Evolutionary conservation across 176 grass and related monocot genomes (phyloP).

Genomic region (Cenchrus fungigraminus): DNA sequence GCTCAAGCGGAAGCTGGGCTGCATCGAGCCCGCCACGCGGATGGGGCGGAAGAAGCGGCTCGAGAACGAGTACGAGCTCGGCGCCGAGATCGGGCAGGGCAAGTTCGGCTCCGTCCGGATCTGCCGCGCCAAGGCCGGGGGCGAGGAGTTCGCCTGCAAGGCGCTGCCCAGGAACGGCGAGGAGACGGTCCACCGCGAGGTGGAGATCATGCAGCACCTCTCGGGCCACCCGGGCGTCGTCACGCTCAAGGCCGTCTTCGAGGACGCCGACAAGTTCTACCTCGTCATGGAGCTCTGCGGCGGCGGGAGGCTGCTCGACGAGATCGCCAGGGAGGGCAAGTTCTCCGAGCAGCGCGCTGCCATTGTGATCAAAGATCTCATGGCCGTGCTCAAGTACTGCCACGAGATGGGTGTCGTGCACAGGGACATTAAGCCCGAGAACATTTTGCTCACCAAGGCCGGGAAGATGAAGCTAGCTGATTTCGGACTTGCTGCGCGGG

Average conservation of each 20-base stretch:
- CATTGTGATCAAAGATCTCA: conserved; percentile 64
- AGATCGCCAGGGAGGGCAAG: conserved; percentile 55
- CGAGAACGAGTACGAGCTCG: conserved; percentile 78
- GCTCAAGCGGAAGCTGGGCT: conserved; percentile 86
- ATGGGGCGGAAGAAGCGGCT: conserved; percentile 85
- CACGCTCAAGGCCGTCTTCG: conserved; percentile 85
- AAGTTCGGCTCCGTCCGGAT: conserved; percentile 91
- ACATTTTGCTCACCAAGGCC: conserved; percentile 72
- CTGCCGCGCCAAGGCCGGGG: conserved; percentile 64
- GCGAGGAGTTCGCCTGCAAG: conserved; percentile 88
- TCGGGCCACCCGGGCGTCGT: conserved; percentile 91
- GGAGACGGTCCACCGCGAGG: conserved; percentile 94
- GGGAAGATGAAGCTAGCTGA: conserved; percentile 85
- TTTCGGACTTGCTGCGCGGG: conserved; percentile 82
- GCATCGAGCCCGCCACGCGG: conserved; percentile 73
- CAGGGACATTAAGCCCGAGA: conserved; percentile 94
- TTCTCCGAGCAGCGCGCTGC: conserved; percentile 75
- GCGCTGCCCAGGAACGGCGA: conserved; percentile 75
- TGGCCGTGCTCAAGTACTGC: conserved; percentile 84
- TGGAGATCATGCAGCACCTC: conserved; percentile 99
- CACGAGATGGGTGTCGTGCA: conserved; percentile 97
- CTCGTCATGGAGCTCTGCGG: conserved; percentile 92
- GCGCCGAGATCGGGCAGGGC: conserved; percentile 74
- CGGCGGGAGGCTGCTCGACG: conserved; percentile 71
- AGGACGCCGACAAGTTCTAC: conserved; percentile 75